Percentiles rank a stretch among this genome's conserved stretches.
Conservation (phyloP, 148 eudicot genomes). For the Vaccinium myrtillus region DNA sequence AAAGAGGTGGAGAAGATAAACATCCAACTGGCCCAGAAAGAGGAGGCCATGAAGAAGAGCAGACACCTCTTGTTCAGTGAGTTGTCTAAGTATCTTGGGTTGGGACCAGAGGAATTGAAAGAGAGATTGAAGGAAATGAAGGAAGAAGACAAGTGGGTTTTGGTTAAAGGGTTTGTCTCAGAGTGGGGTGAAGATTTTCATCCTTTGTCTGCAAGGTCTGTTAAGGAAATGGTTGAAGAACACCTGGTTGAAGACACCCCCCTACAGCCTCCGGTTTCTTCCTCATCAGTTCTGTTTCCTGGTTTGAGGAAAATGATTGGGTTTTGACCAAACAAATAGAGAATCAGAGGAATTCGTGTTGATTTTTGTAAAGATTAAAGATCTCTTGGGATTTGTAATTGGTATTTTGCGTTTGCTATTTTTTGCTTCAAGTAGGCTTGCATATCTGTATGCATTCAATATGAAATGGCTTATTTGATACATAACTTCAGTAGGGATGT, state of each 20-base stretch:
- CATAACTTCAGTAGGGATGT: neutral
- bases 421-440: neutral
- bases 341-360: neutral
- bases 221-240: slow-evolving; percentile 64
- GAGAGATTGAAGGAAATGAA: slow-evolving; percentile 49
- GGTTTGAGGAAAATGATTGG: slow-evolving; percentile 46
- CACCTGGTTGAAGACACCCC: slow-evolving; percentile 29
- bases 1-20: slow-evolving; percentile 47
- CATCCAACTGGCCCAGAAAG: slow-evolving; percentile 38
- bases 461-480: neutral
- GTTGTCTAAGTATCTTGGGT: slow-evolving; percentile 38
- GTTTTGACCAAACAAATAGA: slow-evolving; percentile 22
- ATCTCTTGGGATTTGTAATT: neutral
- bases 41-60: slow-evolving; percentile 59
- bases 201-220: slow-evolving; percentile 64
- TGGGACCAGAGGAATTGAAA: slow-evolving; percentile 45
- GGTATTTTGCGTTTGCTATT: neutral
- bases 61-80: slow-evolving; percentile 58
- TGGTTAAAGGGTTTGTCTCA: slow-evolving; percentile 61
- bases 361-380: neutral
- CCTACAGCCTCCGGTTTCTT: neutral
- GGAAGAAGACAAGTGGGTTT: slow-evolving; percentile 57
- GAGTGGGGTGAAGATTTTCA: slow-evolving; percentile 74
- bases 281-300: slow-evolving; percentile 22
- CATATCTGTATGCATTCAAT: neutral